Evolutionary conservation across 2,329 filamentous ascomycete species (phyloP).

Genomic region (Boeremia exigua): DNA sequence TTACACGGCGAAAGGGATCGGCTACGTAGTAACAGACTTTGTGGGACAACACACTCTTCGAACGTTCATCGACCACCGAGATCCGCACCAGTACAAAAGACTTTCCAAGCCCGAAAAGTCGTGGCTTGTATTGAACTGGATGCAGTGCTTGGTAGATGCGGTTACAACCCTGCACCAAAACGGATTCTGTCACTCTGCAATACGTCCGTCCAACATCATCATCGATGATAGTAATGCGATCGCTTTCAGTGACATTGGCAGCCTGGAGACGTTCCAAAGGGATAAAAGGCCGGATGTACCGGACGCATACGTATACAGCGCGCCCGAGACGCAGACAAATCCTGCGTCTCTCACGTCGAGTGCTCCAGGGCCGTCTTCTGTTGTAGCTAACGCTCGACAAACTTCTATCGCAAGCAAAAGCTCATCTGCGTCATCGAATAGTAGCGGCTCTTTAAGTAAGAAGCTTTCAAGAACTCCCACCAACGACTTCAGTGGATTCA

Average conservation of each 20-base stretch:
- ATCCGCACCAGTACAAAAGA: conserved; percentile 67
- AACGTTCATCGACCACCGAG: conserved; percentile 67
- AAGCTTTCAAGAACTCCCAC: conserved; percentile 44
- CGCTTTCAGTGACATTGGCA: conserved; percentile 68
- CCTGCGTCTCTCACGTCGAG: conserved; percentile 27
- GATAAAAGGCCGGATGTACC: conserved; percentile 66
- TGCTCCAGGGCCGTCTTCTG: conserved; percentile 18
- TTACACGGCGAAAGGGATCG: conserved; percentile 68
- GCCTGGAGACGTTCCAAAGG: conserved; percentile 57
- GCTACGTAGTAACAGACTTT: conserved; percentile 71
- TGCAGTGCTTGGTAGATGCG: conserved; percentile 74
- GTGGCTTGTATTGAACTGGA: conserved; percentile 71
- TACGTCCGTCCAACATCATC: conserved; percentile 73
- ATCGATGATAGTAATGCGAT: conserved; percentile 70
- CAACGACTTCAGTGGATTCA: conserved; percentile 45
- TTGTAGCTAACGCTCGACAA: conserved; percentile 30
- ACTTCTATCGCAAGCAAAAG: conserved; percentile 45
- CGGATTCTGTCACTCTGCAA: conserved; percentile 69
- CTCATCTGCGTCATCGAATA: conserved; percentile 43
- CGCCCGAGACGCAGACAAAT: conserved; percentile 63
- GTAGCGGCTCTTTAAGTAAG: conserved; percentile 41
- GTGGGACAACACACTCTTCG: conserved; percentile 70
- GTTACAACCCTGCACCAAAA: conserved; percentile 70
- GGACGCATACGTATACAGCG: conserved; percentile 74
- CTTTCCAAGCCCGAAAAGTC: conserved; percentile 66